Evolutionary conservation across 164 flowering plant species (phyloP), one percentile per base, ranked within the genome.

Genomic region (Aristolochia fimbriata): DNA sequence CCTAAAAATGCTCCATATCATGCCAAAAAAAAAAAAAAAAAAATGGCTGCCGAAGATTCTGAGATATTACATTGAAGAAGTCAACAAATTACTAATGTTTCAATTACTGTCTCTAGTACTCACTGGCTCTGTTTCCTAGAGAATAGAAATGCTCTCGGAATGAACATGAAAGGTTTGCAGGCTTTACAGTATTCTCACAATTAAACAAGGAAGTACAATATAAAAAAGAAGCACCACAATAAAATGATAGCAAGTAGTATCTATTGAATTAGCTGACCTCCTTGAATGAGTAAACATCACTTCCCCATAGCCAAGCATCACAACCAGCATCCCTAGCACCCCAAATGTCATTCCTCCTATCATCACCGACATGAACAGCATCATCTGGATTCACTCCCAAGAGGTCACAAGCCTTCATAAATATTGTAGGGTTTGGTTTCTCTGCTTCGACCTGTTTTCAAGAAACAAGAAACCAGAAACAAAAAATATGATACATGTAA

Each of bases 221-320:
- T n/a, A n/a, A n/a, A 43, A 14, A 33, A 12, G 11, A 24, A n/a
- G 22, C n/a, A 17, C 20, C 47, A 33, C 8, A 57, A 37, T 37
- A 10, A 3, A 37, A 37, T 10, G 12, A 37, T 10, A 37, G 43
- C 43, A 37, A 37, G 43, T 7, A 7, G 10, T 7, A 37, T 37
- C 11, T 10, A 3, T 5, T 37, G 43, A 15, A 45, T 14, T 27
- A 43, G 23, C 33, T 24, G 75, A 93, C 97, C 95, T 93, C 97
- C 65, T 79, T 80, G 70, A 93, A 88, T 53, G 99, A 90, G 63
- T 78, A 74, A 49, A 93, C 97, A 71, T 93, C 99, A 51, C 88
- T 88, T 65, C 99, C 99, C 99, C 99, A 93, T 45, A 93, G 89
- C 99, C 99, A 93, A 70, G 96, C 97, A 71, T 93, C 99, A 63